Evolutionary conservation across 768 basidiomycete genomes (phyloP).

Genomic region (Suillus spraguei): DNA sequence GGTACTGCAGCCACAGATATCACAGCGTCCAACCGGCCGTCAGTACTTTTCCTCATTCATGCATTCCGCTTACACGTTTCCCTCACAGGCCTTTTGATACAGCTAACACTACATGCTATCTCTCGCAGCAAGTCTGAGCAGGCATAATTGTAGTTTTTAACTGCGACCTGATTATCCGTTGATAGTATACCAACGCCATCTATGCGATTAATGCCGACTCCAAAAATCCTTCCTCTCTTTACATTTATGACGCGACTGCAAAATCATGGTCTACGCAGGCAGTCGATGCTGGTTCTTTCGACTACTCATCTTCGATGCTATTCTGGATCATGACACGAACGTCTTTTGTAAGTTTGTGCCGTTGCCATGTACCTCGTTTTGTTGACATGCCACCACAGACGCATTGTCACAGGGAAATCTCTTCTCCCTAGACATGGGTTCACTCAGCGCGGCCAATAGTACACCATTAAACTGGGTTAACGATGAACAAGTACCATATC

Average conservation of each 20-base stretch:
- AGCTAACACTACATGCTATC: constrained; percentile 66
- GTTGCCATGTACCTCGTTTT: neutral
- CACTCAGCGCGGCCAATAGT: constrained; percentile 60
- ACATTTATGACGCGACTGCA: constrained; percentile 77
- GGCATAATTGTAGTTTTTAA: neutral
- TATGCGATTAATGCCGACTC: constrained; percentile 83
- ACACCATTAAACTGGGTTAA: constrained; percentile 65
- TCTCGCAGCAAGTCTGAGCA: constrained; percentile 53
- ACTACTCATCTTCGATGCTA: constrained; percentile 63
- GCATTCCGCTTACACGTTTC: constrained; percentile 9
- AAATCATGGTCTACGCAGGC: constrained; percentile 81
- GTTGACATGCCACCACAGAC: constrained; percentile 42
- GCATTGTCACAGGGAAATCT: constrained; percentile 67
- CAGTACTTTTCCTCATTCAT: constrained; percentile 15
- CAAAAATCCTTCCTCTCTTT: constrained; percentile 64
- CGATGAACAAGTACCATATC: constrained; percentile 58
- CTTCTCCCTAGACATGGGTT: constrained; percentile 70
- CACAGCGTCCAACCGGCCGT: constrained; percentile 79
- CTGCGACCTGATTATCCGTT: constrained; percentile 13
- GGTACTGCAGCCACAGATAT: constrained; percentile 58
- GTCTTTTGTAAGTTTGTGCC: constrained; percentile 64
- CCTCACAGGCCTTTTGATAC: constrained; percentile 63
- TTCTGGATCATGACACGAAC: constrained; percentile 95
- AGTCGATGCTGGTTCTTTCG: constrained; percentile 54
- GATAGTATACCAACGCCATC: constrained; percentile 80